phyloP scores from a whole-genome alignment of 2,329 filamentous ascomycete species.

The Penicillium sp. region DNA sequence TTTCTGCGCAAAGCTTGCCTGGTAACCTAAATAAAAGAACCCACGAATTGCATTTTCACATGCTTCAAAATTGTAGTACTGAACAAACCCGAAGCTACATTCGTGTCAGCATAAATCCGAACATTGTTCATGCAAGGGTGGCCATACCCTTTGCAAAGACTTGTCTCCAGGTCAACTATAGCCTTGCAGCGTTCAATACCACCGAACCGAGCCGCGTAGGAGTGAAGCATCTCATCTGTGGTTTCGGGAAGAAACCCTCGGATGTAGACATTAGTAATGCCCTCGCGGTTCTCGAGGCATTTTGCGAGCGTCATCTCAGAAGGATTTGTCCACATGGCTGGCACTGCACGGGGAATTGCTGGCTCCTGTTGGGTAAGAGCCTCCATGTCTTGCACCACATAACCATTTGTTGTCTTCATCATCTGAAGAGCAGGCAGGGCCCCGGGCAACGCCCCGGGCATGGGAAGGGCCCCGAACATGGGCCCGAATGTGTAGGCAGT shows the following conservation, averaged over 20 bases:
- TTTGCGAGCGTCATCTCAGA: slow-evolving; percentile 89
- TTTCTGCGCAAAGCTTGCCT: slow-evolving; percentile 97
- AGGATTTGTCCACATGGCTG: slow-evolving; percentile 78
- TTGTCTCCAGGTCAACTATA: slow-evolving; percentile 91
- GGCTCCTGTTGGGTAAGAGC: slow-evolving; percentile 74
- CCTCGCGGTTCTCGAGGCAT: slow-evolving; percentile 89
- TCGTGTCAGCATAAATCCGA: not conserved
- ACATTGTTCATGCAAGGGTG: not conserved
- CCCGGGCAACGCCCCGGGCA: slow-evolving; percentile 16
- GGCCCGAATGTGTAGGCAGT: slow-evolving; percentile 56
- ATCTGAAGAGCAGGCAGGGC: slow-evolving; percentile 39
- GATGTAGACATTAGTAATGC: slow-evolving; percentile 98
- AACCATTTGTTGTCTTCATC: slow-evolving; percentile 48
- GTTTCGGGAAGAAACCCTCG: slow-evolving; percentile 93
- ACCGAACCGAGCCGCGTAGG: slow-evolving; percentile 84
- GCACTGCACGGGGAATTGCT: slow-evolving; percentile 80
- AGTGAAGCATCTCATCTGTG: slow-evolving; percentile 82
- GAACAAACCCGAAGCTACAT: slow-evolving; percentile 90
- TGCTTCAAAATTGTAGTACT: slow-evolving; percentile 82
- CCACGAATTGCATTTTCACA: slow-evolving; percentile 96
- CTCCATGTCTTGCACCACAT: slow-evolving; percentile 57
- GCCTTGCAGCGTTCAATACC: slow-evolving; percentile 96
- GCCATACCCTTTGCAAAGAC: slow-evolving; percentile 89
- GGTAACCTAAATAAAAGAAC: slow-evolving; percentile 91
- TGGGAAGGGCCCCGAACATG: slow-evolving; percentile 59